Evolutionary conservation across 768 basidiomycete genomes (phyloP), one percentile per base, ranked within the genome.

Genomic region (Kwoniella europaea): DNA sequence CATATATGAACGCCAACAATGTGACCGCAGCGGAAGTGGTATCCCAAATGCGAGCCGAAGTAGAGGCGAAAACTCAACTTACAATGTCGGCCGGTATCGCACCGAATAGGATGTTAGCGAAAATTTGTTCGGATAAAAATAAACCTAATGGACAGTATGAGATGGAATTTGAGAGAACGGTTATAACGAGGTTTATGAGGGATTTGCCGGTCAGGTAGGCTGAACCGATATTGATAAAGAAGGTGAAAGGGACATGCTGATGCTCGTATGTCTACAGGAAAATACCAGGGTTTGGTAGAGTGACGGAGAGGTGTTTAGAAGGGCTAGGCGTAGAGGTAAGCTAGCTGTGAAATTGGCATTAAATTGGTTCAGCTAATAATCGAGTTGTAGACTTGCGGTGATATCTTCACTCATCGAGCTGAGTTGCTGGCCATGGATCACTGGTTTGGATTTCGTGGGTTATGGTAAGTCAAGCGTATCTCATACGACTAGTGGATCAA

Each of bases 71-170:
- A 83, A 98, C 95, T 2, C 88, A 88, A 64, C 82, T 98, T 61
- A 98, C 97, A 2, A 93, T 92, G 63, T 94, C 92, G 75, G 95
- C 94, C 41, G 97, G 97, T 2, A 94, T 98, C 68, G 94, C 96
- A 0, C 92, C 96, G 1, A 98, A 95, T 84, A 92, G 91, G 90
- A 94, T 94, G 91, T 86, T 98, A 18, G 93, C 94, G 52, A 98
- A 98, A 87, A 95, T 96, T 43, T 94, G 92, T 81, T 96, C 94
- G 35, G 94, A 98, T 83, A 93, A 91, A 86, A 96, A 98, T 82
- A 98, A 98, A 84, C 95, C 94, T 2, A 92, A 96, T 77, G 94
- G 94, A 13, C 94, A 97, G 82, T 98, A 89, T 73, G 87, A 88
- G 74, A 87, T 97, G 24, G 84, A 88, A 2, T 92, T 91, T 75